A percentile compares a stretch with the other conserved stretches of the same genome.
Conservation (phyloP, 2,329 filamentous ascomycete species). For the Whalleya microplaca region DNA sequence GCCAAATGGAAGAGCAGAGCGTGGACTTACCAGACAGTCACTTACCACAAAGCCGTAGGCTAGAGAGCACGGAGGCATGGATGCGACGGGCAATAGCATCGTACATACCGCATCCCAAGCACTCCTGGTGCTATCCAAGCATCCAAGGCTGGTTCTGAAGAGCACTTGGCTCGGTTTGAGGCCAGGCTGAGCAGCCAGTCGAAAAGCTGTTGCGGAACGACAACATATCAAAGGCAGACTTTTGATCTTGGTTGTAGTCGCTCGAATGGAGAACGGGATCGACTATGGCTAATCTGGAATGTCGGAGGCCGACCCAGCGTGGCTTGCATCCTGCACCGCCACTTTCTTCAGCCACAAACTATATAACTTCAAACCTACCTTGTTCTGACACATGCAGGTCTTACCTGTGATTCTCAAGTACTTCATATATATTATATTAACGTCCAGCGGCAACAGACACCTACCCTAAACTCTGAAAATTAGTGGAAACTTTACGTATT, state of each 20-base stretch:
- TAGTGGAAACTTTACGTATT: too few relatives aligned
- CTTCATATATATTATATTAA: too few relatives aligned
- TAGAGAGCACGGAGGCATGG: slow-evolving; percentile 19
- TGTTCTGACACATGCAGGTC: too few relatives aligned
- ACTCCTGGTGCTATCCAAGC: slow-evolving; percentile 1
- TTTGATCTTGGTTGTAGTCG: slow-evolving; percentile 22
- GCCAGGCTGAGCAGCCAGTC: not conserved
- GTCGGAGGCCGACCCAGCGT: slow-evolving; percentile 14
- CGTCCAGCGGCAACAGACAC: too few relatives aligned
- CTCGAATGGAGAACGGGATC: slow-evolving; percentile 12
- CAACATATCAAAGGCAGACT: slow-evolving; percentile 6
- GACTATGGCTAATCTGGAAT: slow-evolving; percentile 15
- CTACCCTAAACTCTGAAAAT: too few relatives aligned
- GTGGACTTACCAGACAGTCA: slow-evolving; percentile 1
- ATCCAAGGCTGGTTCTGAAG: not conserved
- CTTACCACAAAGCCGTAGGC: slow-evolving; percentile 4
- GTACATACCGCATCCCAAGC: slow-evolving; percentile 11
- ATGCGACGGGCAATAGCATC: slow-evolving; percentile 15
- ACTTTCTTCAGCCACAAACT: not conserved
- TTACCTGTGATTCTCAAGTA: too few relatives aligned
- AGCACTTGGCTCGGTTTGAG: not conserved
- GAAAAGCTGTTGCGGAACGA: slow-evolving; percentile 11
- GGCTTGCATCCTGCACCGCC: slow-evolving; percentile 18
- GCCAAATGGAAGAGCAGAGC: not conserved
- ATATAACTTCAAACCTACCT: too few relatives aligned